Percentiles rank a stretch among this genome's conserved stretches.
Evolutionary conservation across 2,329 filamentous ascomycete species (phyloP).

Genomic region (Colletotrichum sp.): DNA sequence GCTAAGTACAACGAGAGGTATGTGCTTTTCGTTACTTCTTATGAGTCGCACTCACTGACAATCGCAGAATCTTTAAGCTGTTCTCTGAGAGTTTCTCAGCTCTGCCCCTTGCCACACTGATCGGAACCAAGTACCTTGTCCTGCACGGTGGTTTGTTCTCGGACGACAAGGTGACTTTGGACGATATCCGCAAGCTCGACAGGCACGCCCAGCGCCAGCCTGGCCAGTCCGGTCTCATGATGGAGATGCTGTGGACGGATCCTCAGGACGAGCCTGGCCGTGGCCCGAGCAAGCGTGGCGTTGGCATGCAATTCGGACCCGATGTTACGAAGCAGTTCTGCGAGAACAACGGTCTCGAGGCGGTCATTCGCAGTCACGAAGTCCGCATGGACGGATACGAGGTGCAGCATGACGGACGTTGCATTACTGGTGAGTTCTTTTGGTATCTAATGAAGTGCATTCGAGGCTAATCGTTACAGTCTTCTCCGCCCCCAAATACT

Average conservation of each 20-base stretch:
- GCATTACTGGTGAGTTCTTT: constrained; percentile 77
- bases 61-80: constrained; percentile 80
- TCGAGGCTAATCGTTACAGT: constrained; percentile 55
- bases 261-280: constrained; percentile 86
- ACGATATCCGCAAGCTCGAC: constrained; percentile 93
- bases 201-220: constrained; percentile 91
- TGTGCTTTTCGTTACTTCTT: constrained; percentile 5
- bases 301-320: constrained; percentile 95
- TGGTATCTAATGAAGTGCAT: not conserved
- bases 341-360: constrained; percentile 91
- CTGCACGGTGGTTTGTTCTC: constrained; percentile 96
- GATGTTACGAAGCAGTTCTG: constrained; percentile 97
- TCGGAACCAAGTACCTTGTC: constrained; percentile 89
- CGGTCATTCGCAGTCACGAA: constrained; percentile 96
- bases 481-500: constrained; percentile 97
- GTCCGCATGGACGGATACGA: constrained; percentile 99
- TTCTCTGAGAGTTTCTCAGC: constrained; percentile 99
- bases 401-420: constrained; percentile 92
- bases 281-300: constrained; percentile 94
- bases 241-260: constrained; percentile 99
- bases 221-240: constrained; percentile 94
- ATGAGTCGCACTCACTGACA: constrained; percentile 6
- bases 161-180: constrained; percentile 87
- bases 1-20: constrained; percentile 92
- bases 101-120: constrained; percentile 86